These are phyloP conservation scores for Podaxis carcinomalis DNA, from an alignment of 768 basidiomycete genomes.

Conservation along the genomic window DNA sequence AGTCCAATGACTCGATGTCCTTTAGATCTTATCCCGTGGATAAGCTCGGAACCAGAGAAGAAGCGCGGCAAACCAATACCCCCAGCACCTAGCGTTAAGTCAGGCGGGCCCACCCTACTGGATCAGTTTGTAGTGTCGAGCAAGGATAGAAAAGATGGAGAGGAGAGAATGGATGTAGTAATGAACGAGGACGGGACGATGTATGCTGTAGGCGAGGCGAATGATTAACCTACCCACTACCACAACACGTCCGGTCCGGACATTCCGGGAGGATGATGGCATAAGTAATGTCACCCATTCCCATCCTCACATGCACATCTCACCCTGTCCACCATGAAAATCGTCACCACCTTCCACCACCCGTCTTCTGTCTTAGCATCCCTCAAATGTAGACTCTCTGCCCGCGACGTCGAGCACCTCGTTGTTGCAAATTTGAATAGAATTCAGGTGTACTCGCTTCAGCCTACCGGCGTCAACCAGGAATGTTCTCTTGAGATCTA, in stretches of 20 bases:
- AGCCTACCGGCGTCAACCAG: slow-evolving; percentile 51
- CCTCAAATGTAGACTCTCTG: slow-evolving; percentile 59
- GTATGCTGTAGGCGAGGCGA: slow-evolving; percentile 31
- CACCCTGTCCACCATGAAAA: slow-evolving; percentile 37
- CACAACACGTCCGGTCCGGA: neutral
- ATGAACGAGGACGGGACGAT: slow-evolving; percentile 63
- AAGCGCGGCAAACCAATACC: slow-evolving; percentile 33
- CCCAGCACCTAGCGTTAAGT: slow-evolving; percentile 17
- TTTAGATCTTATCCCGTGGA: slow-evolving; percentile 58
- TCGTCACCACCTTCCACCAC: slow-evolving; percentile 74
- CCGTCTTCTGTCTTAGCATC: slow-evolving; percentile 71
- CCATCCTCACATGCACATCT: neutral
- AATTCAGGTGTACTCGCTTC: slow-evolving; percentile 66
- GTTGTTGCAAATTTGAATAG: slow-evolving; percentile 64
- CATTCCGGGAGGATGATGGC: slow-evolving; percentile 3
- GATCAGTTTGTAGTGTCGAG: slow-evolving; percentile 43
- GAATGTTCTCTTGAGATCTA: slow-evolving; percentile 63
- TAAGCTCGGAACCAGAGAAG: slow-evolving; percentile 35
- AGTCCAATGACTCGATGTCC: neutral
- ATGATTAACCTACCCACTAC: neutral
- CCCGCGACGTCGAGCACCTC: slow-evolving; percentile 55
- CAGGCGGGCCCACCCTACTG: slow-evolving; percentile 35
- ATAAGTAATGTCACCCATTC: neutral
- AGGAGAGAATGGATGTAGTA: slow-evolving; percentile 32
- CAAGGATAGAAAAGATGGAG: slow-evolving; percentile 14